These are phyloP conservation scores for Cutaneotrichosporon sp. DNA, from an alignment of 1,284 basidiomycete genomes.

Conservation along the genomic window DNA sequence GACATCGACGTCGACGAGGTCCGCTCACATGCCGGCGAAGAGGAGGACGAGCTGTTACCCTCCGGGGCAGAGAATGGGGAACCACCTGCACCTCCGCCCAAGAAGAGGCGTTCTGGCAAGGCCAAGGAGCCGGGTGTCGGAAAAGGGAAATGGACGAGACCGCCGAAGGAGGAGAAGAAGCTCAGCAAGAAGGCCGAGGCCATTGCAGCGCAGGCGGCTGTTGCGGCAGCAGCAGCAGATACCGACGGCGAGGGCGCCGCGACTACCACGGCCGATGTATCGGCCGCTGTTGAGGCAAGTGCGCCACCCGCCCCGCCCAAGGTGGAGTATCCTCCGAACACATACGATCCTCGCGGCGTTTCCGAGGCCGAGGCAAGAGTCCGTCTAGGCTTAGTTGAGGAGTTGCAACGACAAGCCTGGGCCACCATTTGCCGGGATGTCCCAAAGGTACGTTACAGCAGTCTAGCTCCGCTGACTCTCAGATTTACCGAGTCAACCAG, in stretches of 20 bases:
- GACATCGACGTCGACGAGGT: constrained; percentile 15
- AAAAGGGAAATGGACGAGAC: constrained; percentile 38
- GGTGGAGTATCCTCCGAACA: constrained; percentile 23
- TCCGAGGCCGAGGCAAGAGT: constrained; percentile 38
- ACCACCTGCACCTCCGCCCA: constrained; percentile 4
- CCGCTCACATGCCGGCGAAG: constrained; percentile 12
- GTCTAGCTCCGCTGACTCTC: neutral
- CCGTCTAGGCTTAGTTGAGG: constrained; percentile 57
- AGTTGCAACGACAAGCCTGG: constrained; percentile 81
- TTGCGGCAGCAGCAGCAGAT: neutral
- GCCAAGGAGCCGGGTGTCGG: constrained; percentile 37
- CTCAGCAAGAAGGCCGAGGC: constrained; percentile 23
- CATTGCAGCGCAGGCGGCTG: constrained; percentile 9
- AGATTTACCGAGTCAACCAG: constrained; percentile 74
- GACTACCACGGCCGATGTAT: no score
- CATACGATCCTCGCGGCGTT: constrained; percentile 35
- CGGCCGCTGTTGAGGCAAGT: neutral
- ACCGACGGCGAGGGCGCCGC: neutral
- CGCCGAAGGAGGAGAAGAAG: constrained; percentile 28
- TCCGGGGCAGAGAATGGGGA: constrained; percentile 21
- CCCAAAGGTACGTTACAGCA: constrained; percentile 58
- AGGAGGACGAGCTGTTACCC: constrained; percentile 13
- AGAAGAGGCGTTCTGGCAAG: constrained; percentile 25
- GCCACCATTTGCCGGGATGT: constrained; percentile 77
- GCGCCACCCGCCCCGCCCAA: constrained; percentile 3